Evolutionary conservation across 257 asterid genomes (phyloP).

Genomic region (Linaria vulgaris): DNA sequence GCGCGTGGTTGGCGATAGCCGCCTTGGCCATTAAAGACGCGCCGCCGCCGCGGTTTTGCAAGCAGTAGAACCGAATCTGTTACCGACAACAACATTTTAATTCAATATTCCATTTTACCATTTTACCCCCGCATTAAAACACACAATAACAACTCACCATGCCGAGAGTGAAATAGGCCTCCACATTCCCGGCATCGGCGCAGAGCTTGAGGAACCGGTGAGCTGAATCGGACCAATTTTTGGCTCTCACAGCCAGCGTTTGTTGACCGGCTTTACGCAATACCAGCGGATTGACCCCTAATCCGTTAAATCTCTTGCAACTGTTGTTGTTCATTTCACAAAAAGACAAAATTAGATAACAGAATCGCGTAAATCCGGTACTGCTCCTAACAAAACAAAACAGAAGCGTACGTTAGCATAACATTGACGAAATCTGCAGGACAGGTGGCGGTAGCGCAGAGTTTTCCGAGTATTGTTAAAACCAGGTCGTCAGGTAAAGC

Average conservation of each 20-base stretch:
- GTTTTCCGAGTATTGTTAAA: constrained; percentile 51
- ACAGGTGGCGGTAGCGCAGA: constrained; percentile 52
- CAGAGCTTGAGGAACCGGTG: constrained; percentile 84
- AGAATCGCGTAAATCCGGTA: not conserved
- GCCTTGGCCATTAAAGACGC: constrained; percentile 95
- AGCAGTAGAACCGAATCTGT: constrained; percentile 94
- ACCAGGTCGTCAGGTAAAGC: constrained; percentile 79
- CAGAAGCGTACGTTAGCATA: constrained; percentile 68
- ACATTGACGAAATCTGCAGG: constrained; percentile 69
- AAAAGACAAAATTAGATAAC: not conserved
- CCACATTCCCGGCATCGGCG: constrained; percentile 81
- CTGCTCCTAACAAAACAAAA: not conserved
- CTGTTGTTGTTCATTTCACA: constrained; percentile 36
- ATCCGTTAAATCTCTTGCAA: constrained; percentile 77
- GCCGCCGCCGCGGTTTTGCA: constrained; percentile 79
- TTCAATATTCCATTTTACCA: too few relatives aligned
- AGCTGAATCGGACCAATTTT: constrained; percentile 76
- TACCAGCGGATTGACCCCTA: constrained; percentile 62
- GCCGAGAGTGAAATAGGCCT: constrained; percentile 85
- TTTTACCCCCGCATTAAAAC: too few relatives aligned
- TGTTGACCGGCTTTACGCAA: constrained; percentile 60
- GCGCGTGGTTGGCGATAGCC: constrained; percentile 84
- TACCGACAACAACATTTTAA: not conserved
- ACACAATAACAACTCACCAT: constrained; percentile 75
- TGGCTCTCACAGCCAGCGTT: constrained; percentile 60